phyloP scores from a whole-genome alignment of 2,329 filamentous ascomycete genomes.

The Colletotrichum tanaceti region DNA sequence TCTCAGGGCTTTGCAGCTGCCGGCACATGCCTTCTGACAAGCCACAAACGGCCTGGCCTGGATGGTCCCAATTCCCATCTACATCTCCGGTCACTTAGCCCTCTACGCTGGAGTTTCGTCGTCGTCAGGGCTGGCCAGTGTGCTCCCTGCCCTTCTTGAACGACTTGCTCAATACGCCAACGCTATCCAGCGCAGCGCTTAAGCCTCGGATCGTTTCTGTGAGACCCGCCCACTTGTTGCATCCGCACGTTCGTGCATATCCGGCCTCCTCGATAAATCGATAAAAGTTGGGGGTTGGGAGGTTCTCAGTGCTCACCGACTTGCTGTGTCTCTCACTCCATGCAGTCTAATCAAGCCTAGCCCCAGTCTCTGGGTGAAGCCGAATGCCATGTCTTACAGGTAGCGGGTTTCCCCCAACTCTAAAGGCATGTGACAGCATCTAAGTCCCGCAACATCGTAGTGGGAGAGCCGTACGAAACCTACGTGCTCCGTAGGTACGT shows the following conservation, averaged over 20 bases:
- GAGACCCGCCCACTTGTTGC: background rate
- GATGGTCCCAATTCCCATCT: background rate
- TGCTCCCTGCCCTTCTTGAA: background rate
- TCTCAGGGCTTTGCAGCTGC: conserved; percentile 26
- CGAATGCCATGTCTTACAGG: conserved; percentile 1
- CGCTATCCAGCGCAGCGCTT: background rate
- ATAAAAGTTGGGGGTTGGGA: conserved; percentile 13
- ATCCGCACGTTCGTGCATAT: background rate
- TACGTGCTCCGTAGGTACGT: no score
- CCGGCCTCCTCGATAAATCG: background rate
- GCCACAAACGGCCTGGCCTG: conserved; percentile 15
- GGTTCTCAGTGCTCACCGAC: conserved; percentile 32
- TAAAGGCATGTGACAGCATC: conserved; percentile 19
- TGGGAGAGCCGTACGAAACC: background rate
- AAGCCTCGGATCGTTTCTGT: background rate
- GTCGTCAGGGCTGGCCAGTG: conserved; percentile 14
- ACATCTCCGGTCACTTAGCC: background rate
- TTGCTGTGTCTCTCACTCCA: conserved; percentile 15
- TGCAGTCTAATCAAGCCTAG: conserved; percentile 5
- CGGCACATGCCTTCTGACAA: conserved; percentile 19
- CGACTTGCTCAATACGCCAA: background rate
- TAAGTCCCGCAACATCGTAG: conserved; percentile 1
- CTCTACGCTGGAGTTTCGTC: conserved; percentile 21
- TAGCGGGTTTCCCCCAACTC: background rate
- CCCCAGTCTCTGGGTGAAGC: conserved; percentile 3